A percentile compares a stretch with the other conserved stretches of the same genome.
Evolutionary conservation across 345 rosid species (phyloP).

Genomic region (Cardamine resedifolia): DNA sequence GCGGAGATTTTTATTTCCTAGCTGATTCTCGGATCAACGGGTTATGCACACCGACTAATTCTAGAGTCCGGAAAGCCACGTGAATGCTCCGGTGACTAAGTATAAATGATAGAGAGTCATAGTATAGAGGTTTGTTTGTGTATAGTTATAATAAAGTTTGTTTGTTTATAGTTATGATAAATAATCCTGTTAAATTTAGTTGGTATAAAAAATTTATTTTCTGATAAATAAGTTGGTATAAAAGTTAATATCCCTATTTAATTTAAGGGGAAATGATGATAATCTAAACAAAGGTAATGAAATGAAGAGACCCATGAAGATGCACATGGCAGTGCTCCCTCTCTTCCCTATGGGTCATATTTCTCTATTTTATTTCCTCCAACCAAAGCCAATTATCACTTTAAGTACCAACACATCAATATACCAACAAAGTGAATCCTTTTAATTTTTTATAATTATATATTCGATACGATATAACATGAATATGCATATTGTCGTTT

Average conservation of each 20-base stretch:
- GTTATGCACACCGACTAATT: no score
- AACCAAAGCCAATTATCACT: conserved; percentile 36
- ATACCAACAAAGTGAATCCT: conserved; percentile 5
- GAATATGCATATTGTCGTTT: background rate
- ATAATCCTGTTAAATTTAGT: conserved; percentile 9
- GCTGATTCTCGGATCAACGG: no score
- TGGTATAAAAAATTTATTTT: background rate
- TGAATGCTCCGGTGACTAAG: no score
- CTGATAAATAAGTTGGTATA: background rate
- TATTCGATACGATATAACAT: conserved; percentile 2
- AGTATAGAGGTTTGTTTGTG: no score
- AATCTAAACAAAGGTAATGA: conserved; percentile 39
- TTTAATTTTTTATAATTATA: background rate
- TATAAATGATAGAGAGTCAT: no score
- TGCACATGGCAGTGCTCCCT: conserved; percentile 65
- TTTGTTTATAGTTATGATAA: background rate
- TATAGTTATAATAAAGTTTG: no score
- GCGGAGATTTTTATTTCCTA: no score
- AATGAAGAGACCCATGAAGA: conserved; percentile 57
- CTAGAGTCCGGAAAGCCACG: no score
- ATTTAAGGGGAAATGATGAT: background rate
- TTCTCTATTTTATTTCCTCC: conserved; percentile 29
- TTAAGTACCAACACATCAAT: conserved; percentile 29
- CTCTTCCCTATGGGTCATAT: conserved; percentile 28
- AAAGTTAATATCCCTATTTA: conserved; percentile 3